Percentiles rank a stretch among this genome's conserved stretches.
phyloP scores from a whole-genome alignment of 345 rosid genomes.

The Turritis glabra region DNA sequence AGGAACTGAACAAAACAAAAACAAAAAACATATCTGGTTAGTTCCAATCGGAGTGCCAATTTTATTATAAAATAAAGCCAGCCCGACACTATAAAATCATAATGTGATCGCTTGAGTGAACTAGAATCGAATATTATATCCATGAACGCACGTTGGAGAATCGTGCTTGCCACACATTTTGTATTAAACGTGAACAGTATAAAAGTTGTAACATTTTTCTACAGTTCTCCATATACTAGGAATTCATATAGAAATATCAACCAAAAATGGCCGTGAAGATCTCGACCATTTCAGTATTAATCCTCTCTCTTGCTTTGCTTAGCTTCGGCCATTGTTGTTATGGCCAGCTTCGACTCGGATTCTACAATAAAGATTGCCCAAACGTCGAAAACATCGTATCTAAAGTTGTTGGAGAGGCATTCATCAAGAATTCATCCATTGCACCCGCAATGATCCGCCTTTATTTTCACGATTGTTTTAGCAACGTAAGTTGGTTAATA shows the following conservation, averaged over 20 bases:
- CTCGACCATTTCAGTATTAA: slow-evolving; percentile 28
- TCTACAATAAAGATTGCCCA: slow-evolving; percentile 40
- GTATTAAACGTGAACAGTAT: slow-evolving; percentile 17
- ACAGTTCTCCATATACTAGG: neutral
- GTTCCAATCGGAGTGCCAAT: neutral
- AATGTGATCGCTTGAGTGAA: neutral
- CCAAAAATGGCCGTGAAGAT: slow-evolving; percentile 24
- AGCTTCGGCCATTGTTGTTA: slow-evolving; percentile 41
- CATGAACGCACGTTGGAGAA: slow-evolving; percentile 24
- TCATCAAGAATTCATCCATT: slow-evolving; percentile 19
- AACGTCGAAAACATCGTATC: slow-evolving; percentile 47
- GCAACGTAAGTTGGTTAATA: slow-evolving; percentile 42
- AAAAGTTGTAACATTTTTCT: slow-evolving; percentile 3
- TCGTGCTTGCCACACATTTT: slow-evolving; percentile 34
- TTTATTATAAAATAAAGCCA: neutral
- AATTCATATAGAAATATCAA: neutral
- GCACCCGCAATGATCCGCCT: slow-evolving; percentile 53
- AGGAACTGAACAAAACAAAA: neutral
- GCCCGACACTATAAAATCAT: slow-evolving; percentile 1
- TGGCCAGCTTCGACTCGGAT: slow-evolving; percentile 39
- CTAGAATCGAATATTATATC: slow-evolving; percentile 15
- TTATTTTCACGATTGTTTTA: slow-evolving; percentile 57
- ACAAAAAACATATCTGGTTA: neutral
- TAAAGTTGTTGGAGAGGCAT: neutral
- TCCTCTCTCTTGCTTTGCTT: slow-evolving; percentile 35